phyloP scores from a whole-genome alignment of 169 alveolate species.

The Babesia ovis region DNA sequence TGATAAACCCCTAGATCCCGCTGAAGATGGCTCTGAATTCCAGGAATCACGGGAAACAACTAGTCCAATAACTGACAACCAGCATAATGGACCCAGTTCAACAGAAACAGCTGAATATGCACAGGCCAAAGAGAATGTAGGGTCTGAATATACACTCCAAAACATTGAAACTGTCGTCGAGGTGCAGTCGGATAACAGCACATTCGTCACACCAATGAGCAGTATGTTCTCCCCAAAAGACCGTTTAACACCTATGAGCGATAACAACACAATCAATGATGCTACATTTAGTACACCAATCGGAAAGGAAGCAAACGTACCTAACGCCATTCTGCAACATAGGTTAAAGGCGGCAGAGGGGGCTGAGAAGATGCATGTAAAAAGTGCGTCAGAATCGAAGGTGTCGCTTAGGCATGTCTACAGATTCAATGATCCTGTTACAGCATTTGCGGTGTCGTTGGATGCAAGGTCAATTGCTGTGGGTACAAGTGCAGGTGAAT shows the following conservation, averaged over 20 bases:
- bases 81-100: neutral
- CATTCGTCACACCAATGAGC: slow-evolving; percentile 9
- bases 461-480: slow-evolving; percentile 39
- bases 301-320: neutral
- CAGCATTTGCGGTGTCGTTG: slow-evolving; percentile 38
- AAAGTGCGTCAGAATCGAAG: neutral
- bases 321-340: neutral
- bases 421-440: slow-evolving; percentile 31
- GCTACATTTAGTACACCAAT: neutral
- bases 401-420: slow-evolving; percentile 39
- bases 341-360: neutral
- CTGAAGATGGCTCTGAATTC: neutral
- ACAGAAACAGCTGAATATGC: neutral
- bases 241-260: slow-evolving; percentile 18
- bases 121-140: neutral
- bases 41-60: neutral
- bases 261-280: neutral
- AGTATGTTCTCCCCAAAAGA: neutral
- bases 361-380: neutral
- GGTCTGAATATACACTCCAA: neutral
- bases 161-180: neutral
- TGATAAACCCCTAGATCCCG: neutral
- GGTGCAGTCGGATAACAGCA: neutral
- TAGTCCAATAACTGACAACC: neutral
- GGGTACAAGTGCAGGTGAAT: slow-evolving; percentile 48